Percentiles rank a stretch among this genome's conserved stretches.
These are phyloP conservation scores for Populus nigra DNA, from an alignment of 345 rosid species.

Conservation along the genomic window DNA sequence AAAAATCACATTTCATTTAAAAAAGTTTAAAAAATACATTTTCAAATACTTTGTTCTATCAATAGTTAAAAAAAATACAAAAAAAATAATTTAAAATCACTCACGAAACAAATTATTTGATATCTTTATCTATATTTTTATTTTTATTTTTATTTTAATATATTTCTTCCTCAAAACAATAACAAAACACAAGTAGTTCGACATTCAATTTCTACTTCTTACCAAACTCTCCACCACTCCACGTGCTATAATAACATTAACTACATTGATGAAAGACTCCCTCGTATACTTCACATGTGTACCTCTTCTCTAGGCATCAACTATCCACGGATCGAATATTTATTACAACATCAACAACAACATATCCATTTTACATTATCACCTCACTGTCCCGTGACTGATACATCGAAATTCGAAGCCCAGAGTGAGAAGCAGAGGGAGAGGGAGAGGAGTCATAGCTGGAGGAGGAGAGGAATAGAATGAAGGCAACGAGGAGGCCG, in stretches of 20 bases:
- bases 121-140: too few relatives aligned
- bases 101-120: too few relatives aligned
- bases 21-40: too few relatives aligned
- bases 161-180: too few relatives aligned
- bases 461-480: not conserved
- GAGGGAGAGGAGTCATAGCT: not conserved
- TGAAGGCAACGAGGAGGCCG: constrained; percentile 64
- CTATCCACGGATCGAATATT: not conserved
- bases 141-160: too few relatives aligned
- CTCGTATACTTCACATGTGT: not conserved
- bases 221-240: not conserved
- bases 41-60: too few relatives aligned
- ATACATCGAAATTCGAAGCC: not conserved
- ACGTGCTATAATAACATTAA: not conserved
- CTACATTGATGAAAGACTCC: not conserved
- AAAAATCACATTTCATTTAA: too few relatives aligned
- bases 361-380: too few relatives aligned
- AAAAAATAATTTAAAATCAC: too few relatives aligned
- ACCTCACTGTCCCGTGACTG: not conserved
- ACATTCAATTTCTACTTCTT: not conserved
- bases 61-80: too few relatives aligned
- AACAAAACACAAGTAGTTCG: not conserved
- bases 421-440: not conserved
- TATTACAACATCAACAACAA: not conserved
- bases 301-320: not conserved